Base-by-base conservation (phyloP, 139 green algal genomes). In the Klebsormidium nitens region DNA sequence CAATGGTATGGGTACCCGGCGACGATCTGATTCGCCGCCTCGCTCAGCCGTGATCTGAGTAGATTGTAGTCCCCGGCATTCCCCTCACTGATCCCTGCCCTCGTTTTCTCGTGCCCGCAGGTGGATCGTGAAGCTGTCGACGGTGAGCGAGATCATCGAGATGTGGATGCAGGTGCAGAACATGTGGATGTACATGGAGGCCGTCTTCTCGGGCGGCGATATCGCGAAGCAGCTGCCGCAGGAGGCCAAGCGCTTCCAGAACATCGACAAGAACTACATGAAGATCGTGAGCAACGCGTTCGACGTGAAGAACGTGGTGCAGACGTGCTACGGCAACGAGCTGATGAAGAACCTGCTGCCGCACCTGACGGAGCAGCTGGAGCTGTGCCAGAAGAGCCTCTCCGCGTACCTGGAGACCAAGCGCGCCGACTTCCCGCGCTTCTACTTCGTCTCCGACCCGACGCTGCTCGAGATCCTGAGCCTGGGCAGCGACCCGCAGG, bases 161-260 rank as follows among this genome's bases (percentile, higher is more conserved):
- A 88, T 90, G 68, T 96, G 91, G 91, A 84, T 96, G 28, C 83
- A 82, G 75, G 90, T 96, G 61, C 91, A 96, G 81, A 90, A 79
- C 81, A 89, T 94, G 84, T 97, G 92, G 92, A 89, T 87, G 83
- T 96, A 96, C 83, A 95, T 97, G 90, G 91, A 97, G 79, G 89
- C 89, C 3, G 92, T 97, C 55, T 97, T 97, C 81, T 81, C 52
- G 38, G 87, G 92, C 37, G 92, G 92, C 32, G 91, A 97, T 81
- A 97, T 97, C 48, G 91, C 95, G 26, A 95, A 93, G 85, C 90
- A 96, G 86, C 88, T 97, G 75, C 92, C 92, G 1, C 77, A 86
- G 62, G 92, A 96, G 81, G 89, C 90, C 65, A 95, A 96, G 86
- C 88, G 92, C 70, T 97, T 97, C 81, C 77, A 90, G 65, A 92